A percentile compares a stretch with the other conserved stretches of the same genome.
These are phyloP conservation scores for Corymbia maculata DNA, from an alignment of 345 rosid genomes.

Conservation along the genomic window DNA sequence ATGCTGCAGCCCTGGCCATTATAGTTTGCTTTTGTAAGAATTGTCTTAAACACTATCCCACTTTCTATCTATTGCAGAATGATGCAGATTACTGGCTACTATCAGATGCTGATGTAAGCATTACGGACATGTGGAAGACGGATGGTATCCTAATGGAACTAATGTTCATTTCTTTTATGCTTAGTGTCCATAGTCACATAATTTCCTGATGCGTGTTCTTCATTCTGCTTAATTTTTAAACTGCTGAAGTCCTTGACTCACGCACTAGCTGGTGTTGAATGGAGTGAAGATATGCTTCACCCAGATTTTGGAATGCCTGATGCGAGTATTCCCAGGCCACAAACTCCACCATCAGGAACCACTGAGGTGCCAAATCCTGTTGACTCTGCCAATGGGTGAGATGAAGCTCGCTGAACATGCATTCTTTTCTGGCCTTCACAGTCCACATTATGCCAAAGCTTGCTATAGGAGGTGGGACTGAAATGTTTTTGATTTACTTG, in stretches of 20 bases:
- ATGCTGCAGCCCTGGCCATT: not conserved
- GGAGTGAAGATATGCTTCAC: constrained; percentile 37
- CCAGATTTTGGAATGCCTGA: constrained; percentile 54
- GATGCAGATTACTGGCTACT: constrained; percentile 88
- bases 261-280: constrained; percentile 49
- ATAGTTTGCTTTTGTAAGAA: not conserved
- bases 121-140: constrained; percentile 89
- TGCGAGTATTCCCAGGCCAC: constrained; percentile 35
- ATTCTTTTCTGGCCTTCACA: not conserved
- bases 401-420: not conserved
- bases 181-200: not conserved
- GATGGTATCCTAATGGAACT: constrained; percentile 70
- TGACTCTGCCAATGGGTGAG: constrained; percentile 33
- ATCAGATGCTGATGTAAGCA: constrained; percentile 74
- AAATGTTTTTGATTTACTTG: not conserved
- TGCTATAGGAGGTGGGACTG: not conserved
- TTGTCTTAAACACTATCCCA: not conserved
- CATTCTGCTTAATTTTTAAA: not conserved
- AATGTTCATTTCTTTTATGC: not conserved
- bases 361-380: constrained; percentile 21
- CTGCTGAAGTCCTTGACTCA: constrained; percentile 34
- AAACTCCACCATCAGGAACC: constrained; percentile 35
- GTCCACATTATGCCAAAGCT: not conserved
- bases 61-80: constrained; percentile 36
- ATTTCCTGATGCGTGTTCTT: not conserved